A percentile compares a stretch with the other conserved stretches of the same genome.
Conservation (phyloP, 1,284 basidiomycete genomes). For the Cutaneotrichosporon sp. region DNA sequence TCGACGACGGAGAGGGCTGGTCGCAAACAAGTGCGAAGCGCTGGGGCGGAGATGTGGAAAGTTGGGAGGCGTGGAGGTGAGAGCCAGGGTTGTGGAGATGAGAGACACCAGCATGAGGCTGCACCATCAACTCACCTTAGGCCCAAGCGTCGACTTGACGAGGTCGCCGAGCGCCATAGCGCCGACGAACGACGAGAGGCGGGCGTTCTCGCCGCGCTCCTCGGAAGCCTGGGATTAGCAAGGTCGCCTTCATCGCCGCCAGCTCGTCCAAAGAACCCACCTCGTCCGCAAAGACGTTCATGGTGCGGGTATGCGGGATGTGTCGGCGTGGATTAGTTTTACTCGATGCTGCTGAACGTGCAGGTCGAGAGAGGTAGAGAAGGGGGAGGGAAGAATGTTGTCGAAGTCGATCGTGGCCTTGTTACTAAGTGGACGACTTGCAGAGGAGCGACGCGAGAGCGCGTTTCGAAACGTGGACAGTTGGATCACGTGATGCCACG, state of each 20-base stretch:
- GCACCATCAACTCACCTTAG: constrained; percentile 64
- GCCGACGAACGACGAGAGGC: constrained; percentile 96
- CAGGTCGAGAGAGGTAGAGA: neutral
- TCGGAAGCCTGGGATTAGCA: constrained; percentile 73
- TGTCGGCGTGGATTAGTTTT: neutral
- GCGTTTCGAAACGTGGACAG: constrained; percentile 10
- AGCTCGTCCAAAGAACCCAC: constrained; percentile 31
- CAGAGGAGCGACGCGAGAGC: neutral
- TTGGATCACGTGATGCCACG: constrained; percentile 7
- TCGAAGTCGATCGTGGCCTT: neutral
- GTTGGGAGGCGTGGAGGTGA: neutral
- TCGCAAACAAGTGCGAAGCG: neutral
- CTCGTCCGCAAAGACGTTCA: constrained; percentile 55
- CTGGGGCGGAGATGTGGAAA: too few relatives aligned
- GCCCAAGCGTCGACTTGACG: constrained; percentile 96
- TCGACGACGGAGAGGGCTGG: too few relatives aligned
- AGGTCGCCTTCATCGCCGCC: neutral
- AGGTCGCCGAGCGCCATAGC: constrained; percentile 95
- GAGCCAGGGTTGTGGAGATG: neutral
- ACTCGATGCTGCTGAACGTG: neutral
- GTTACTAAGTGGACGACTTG: too few relatives aligned
- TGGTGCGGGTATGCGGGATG: constrained; percentile 24
- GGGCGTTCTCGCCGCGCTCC: constrained; percentile 97
- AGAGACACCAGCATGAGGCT: neutral
- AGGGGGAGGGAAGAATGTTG: constrained; percentile 1